Conservation (phyloP, 2,329 filamentous ascomycete genomes). For the Aspergillus sp. region DNA sequence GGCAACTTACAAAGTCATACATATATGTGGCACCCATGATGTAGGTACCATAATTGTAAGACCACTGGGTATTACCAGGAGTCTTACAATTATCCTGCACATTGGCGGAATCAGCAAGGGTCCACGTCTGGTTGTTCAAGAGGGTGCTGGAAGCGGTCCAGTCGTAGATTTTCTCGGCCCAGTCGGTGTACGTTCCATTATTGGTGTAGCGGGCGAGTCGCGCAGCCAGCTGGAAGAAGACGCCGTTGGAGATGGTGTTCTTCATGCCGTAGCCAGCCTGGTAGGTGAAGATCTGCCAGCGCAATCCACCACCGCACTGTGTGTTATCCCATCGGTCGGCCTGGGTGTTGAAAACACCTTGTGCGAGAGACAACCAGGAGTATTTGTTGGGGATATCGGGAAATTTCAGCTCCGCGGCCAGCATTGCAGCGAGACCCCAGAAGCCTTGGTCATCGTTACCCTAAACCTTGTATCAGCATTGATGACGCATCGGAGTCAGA, state of each 20-base stretch:
- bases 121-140: constrained; percentile 51
- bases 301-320: constrained; percentile 62
- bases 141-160: constrained; percentile 51
- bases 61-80: constrained; percentile 56
- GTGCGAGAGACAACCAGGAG: constrained; percentile 50
- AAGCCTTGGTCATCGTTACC: constrained; percentile 67
- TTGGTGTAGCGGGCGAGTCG: constrained; percentile 59
- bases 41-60: constrained; percentile 57
- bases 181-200: constrained; percentile 56
- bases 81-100: constrained; percentile 51
- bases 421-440: constrained; percentile 61
- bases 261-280: constrained; percentile 79
- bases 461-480: background rate
- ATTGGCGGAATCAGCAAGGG: constrained; percentile 58
- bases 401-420: constrained; percentile 58
- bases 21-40: constrained; percentile 56
- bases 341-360: constrained; percentile 66
- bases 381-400: constrained; percentile 44
- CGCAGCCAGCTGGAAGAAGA: constrained; percentile 73
- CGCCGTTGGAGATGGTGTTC: constrained; percentile 71
- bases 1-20: constrained; percentile 52
- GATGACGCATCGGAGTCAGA: background rate
- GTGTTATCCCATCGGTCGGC: constrained; percentile 60
- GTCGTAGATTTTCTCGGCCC: constrained; percentile 55
- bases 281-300: constrained; percentile 71